phyloP scores from a whole-genome alignment of 2,329 filamentous ascomycete species.

The Fusarium newnesense region DNA sequence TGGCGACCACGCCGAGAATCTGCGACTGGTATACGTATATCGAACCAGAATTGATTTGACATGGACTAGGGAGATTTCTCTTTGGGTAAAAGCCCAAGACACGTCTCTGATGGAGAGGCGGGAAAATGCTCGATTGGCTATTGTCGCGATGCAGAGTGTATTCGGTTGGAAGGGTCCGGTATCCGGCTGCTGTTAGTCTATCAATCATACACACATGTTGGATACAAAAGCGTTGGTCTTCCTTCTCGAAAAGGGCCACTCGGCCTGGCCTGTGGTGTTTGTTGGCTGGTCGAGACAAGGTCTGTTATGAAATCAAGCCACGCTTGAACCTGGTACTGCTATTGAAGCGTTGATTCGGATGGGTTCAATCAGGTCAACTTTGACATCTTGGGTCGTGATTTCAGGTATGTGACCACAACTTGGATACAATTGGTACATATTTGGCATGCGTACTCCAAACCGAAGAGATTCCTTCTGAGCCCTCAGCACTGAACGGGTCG shows the following conservation, averaged over 20 bases:
- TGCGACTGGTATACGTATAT: conserved; percentile 14
- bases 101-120: conserved; percentile 25
- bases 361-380: not conserved
- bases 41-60: conserved; percentile 17
- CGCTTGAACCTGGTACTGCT: not conserved
- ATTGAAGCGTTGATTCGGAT: not conserved
- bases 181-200: conserved; percentile 22
- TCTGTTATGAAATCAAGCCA: conserved; percentile 11
- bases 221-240: conserved; percentile 5
- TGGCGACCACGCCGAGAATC: conserved; percentile 41
- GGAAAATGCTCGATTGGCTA: conserved; percentile 23
- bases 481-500: conserved; percentile 6
- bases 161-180: conserved; percentile 13
- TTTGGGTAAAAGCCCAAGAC: not conserved
- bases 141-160: conserved; percentile 19
- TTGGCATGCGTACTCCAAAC: not conserved
- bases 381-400: not conserved
- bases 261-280: not conserved
- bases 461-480: not conserved
- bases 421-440: not conserved
- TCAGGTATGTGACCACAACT: not conserved
- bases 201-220: not conserved
- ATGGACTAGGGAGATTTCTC: conserved; percentile 35
- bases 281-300: conserved; percentile 6
- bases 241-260: conserved; percentile 16